Evolutionary conservation across 768 basidiomycete genomes (phyloP), one percentile per base, ranked within the genome.

Genomic region (Termitomyces sp.): DNA sequence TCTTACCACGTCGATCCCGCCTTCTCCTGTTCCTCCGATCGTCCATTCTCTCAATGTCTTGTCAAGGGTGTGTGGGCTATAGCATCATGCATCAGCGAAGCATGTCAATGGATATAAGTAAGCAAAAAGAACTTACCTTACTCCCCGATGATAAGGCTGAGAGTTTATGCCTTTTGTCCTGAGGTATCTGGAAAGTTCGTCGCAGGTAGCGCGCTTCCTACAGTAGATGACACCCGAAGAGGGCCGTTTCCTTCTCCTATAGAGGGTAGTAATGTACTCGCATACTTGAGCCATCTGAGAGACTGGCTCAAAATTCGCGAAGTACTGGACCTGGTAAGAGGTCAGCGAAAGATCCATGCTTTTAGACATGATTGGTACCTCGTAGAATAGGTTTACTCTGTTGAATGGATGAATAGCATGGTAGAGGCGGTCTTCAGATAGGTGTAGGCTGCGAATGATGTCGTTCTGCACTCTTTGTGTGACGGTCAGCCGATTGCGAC

Each of bases 161-260:
- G 87, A 82, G 54, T 81, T 82, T 31, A 92, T 61, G 0, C 89
- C 89, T 56, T 85, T 87, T 5, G 77, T 74, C 54, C 82, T 72
- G n/a, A 95, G 76, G 65, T 80, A 89, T 1, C 66, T 66, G 0
- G 89, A 79, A 23, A 95, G 70, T 9, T 82, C 83, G 58, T 92
- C 82, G 57, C 92, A 95, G 16, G 81, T 82, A 8, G 68, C 75
- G 35, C 82, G 81, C 19, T 74, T 80, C n/a, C 91, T 77, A 66
- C 90, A 92, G 64, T 94, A 92, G 3, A 94, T 75, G 46, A 93
- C 87, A 0, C 90, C 90, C 2, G 84, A 84, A 0, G 86, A 86
- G 0, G 84, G 69, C 29, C 78, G 69, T 34, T 81, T 80, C 8
- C 87, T 79, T 43, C 85, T 78, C 32, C 75, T 71, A 63, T 90